Conservation (phyloP, 2,329 filamentous ascomycete species). For the Mycosphaerella sp. region DNA sequence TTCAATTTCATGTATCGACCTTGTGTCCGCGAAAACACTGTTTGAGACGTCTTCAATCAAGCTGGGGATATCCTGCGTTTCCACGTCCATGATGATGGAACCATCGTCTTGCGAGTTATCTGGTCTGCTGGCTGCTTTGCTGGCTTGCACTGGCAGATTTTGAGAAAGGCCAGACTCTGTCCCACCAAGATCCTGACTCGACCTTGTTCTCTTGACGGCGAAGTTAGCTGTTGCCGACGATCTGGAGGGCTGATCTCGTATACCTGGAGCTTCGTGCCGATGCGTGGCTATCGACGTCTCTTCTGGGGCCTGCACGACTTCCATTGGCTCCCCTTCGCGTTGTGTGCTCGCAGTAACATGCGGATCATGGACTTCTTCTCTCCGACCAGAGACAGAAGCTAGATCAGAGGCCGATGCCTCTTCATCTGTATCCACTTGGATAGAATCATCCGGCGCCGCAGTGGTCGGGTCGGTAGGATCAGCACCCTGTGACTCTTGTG, state of each 20-base stretch:
- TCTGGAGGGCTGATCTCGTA: background rate
- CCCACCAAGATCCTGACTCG: conserved; percentile 9
- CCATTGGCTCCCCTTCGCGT: background rate
- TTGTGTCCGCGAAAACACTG: conserved; percentile 18
- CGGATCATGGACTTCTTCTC: background rate
- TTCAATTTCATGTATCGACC: conserved; percentile 22
- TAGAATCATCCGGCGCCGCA: no score
- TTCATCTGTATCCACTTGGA: background rate
- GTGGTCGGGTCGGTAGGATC: no score
- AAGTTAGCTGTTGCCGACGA: conserved; percentile 7
- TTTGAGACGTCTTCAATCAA: background rate
- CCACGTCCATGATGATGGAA: background rate
- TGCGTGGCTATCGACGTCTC: conserved; percentile 2
- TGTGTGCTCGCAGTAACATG: background rate
- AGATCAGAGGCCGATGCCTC: background rate
- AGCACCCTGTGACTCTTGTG: no score
- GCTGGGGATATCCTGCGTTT: background rate
- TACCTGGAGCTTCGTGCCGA: conserved; percentile 8
- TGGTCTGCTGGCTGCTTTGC: background rate
- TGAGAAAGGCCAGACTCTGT: conserved; percentile 4
- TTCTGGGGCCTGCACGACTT: background rate
- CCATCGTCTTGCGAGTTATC: background rate
- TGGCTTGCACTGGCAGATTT: conserved; percentile 1
- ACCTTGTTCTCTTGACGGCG: conserved; percentile 5
- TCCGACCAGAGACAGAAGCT: no score